These are phyloP conservation scores for Wickerhamiella sergipiensis DNA, from an alignment of 805 yeast species.

Conservation along the genomic window DNA sequence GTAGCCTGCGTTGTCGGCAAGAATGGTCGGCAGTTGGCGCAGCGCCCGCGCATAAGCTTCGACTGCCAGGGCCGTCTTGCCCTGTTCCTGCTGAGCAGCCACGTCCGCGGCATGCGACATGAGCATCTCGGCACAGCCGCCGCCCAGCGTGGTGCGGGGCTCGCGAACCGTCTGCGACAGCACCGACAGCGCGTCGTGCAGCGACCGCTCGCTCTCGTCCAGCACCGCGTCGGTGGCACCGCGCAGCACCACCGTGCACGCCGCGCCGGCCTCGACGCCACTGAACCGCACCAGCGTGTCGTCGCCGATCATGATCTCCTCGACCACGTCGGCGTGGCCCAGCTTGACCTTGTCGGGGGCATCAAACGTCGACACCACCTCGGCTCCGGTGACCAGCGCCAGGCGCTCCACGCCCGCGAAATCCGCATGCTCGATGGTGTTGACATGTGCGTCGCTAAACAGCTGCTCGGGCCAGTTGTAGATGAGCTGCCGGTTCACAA, in stretches of 20 bases:
- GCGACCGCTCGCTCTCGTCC: constrained; percentile 92
- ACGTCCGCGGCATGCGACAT: constrained; percentile 96
- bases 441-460: constrained; percentile 74
- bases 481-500: constrained; percentile 90
- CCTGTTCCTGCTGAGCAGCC: constrained; percentile 80
- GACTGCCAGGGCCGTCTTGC: constrained; percentile 86
- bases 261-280: constrained; percentile 93
- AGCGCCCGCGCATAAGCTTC: constrained; percentile 90
- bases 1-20: constrained; percentile 95
- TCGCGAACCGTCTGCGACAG: constrained; percentile 88
- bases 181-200: constrained; percentile 93
- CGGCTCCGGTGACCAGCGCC: constrained; percentile 95
- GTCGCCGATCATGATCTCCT: constrained; percentile 88
- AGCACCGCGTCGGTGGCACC: constrained; percentile 96
- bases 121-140: constrained; percentile 89
- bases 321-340: constrained; percentile 81
- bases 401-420: constrained; percentile 95
- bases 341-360: constrained; percentile 72
- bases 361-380: constrained; percentile 93
- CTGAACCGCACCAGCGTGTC: constrained; percentile 79
- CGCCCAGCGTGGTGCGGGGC: constrained; percentile 85
- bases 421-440: constrained; percentile 95
- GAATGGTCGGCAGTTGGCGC: constrained; percentile 86
- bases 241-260: constrained; percentile 88
- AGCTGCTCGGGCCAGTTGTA: constrained; percentile 97